These are phyloP conservation scores for sweet orange (Citrus sinensis) DNA, from an alignment of 345 rosid genomes.

Conservation along the genomic window DVS_A1.0 CM039163.1:7330001-7330500, in stretches of 20 bases:
- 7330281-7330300: background rate
- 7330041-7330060: conserved; percentile 48
- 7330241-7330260: background rate
- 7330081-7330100: conserved; percentile 80
- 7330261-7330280: background rate
- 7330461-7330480: conserved; percentile 86
- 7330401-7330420: conserved; percentile 89
- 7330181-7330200: too few species aligned
- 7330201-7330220: too few species aligned
- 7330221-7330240: too few species aligned
- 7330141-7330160: background rate
- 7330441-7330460: conserved; percentile 86
- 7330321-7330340: conserved; percentile 77
- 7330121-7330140: background rate
- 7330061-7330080: conserved; percentile 96
- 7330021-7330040: conserved; percentile 39
- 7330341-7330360: conserved; percentile 93
- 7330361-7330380: conserved; percentile 94
- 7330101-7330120: conserved; percentile 84
- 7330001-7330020: conserved; percentile 44
- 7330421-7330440: conserved; percentile 99
- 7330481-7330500: conserved; percentile 72
- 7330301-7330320: background rate
- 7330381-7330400: conserved; percentile 85
- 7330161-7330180: background rate